Conservation (phyloP, 73 alveolate species). For the Paramecium pentaurelia region DNA sequence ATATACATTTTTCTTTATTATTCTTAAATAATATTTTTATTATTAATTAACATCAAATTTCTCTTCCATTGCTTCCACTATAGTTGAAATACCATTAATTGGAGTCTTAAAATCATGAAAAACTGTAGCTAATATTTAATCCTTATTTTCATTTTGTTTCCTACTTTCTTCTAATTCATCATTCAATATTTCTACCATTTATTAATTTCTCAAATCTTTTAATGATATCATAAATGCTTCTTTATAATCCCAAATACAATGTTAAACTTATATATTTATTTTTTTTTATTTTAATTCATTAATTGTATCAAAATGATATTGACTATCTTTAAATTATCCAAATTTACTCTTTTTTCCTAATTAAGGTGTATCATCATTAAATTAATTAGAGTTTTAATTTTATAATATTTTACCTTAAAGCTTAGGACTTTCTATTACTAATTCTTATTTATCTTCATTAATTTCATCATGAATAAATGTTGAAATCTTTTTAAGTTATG, state of each 20-base stretch:
- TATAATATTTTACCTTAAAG: background rate
- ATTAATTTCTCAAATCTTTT: background rate
- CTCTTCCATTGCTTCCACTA: conserved; percentile 43
- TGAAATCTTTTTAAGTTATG: background rate
- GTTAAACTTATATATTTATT: background rate
- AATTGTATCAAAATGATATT: background rate
- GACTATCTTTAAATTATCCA: background rate
- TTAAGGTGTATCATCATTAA: conserved; percentile 13
- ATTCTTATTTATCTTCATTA: background rate
- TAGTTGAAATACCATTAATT: conserved; percentile 48
- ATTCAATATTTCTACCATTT: background rate
- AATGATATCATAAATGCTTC: background rate
- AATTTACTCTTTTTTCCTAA: background rate
- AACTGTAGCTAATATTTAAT: conserved; percentile 48
- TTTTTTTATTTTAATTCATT: background rate
- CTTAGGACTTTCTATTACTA: background rate
- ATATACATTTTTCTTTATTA: conserved; percentile 47
- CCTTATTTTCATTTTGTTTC: background rate
- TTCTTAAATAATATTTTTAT: conserved; percentile 21
- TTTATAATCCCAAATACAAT: background rate
- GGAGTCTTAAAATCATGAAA: conserved; percentile 63
- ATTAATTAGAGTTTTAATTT: background rate
- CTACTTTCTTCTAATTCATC: conserved; percentile 1
- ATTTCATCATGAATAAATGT: background rate
- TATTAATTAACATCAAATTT: background rate